Evolutionary conservation across 495 filamentous ascomycete genomes (phyloP).

Genomic region (Xylaria intraflava): DNA sequence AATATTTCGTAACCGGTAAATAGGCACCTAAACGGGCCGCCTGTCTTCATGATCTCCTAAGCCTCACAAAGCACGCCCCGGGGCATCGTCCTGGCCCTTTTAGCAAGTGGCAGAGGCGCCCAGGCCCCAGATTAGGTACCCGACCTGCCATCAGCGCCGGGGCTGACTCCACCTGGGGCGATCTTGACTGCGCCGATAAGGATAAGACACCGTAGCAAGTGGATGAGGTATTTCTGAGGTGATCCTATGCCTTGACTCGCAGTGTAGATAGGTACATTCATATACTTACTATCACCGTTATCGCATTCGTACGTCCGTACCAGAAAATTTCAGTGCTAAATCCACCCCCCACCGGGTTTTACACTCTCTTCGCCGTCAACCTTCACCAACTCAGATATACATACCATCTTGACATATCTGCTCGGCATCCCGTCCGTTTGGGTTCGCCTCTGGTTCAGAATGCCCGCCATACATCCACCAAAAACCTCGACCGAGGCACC

Average conservation of each 20-base stretch:
- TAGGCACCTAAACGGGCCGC: not conserved
- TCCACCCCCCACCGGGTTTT: not conserved
- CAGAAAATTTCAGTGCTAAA: constrained; percentile 9
- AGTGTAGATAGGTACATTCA: too few relatives aligned
- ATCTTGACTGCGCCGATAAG: too few relatives aligned
- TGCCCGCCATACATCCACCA: constrained; percentile 27
- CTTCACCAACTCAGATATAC: not conserved
- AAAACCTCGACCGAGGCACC: constrained; percentile 36
- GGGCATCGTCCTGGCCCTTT: not conserved
- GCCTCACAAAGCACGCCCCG: not conserved
- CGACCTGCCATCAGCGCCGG: not conserved
- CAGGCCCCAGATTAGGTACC: not conserved
- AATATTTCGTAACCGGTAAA: not conserved
- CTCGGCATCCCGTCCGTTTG: not conserved
- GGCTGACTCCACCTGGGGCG: too few relatives aligned
- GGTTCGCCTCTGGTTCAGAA: constrained; percentile 11
- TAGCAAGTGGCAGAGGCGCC: not conserved
- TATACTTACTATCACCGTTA: not conserved
- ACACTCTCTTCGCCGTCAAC: not conserved
- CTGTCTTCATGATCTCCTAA: not conserved
- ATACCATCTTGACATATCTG: not conserved
- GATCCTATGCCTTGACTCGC: too few relatives aligned
- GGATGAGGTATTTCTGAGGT: too few relatives aligned
- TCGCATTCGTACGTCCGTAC: not conserved
- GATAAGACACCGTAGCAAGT: too few relatives aligned